phyloP scores from a whole-genome alignment of 1,284 basidiomycete genomes.

The Moniliophthora roreri region DNA sequence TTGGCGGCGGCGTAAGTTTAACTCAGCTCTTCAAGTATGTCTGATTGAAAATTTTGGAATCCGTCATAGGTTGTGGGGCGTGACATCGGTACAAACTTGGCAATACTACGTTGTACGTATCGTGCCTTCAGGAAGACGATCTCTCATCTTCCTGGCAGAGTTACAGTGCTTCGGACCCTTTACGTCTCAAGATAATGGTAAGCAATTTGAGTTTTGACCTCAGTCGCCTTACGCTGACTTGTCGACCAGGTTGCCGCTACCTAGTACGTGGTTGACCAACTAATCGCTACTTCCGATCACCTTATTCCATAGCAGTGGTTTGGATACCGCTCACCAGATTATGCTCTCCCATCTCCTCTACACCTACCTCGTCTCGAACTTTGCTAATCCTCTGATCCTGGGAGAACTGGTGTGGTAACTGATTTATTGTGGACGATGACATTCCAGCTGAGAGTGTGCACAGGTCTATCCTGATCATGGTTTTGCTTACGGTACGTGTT shows the following conservation, averaged over 20 bases:
- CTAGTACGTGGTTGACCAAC: conserved; percentile 2
- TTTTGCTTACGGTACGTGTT: conserved; percentile 10
- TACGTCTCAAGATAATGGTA: too few species aligned
- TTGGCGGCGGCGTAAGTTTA: conserved; percentile 8
- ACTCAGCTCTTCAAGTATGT: neutral
- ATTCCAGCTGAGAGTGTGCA: too few species aligned
- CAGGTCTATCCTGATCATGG: conserved; percentile 5
- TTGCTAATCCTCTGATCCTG: neutral
- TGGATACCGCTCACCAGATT: conserved; percentile 10
- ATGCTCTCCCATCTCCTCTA: conserved; percentile 13
- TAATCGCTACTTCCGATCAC: neutral
- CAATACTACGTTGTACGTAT: too few species aligned
- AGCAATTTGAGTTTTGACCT: too few species aligned
- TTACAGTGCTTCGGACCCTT: too few species aligned
- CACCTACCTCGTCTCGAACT: conserved; percentile 5
- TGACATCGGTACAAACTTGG: conserved; percentile 4
- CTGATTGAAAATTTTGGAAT: neutral
- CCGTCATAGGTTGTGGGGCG: conserved; percentile 8
- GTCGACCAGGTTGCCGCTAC: conserved; percentile 9
- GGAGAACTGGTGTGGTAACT: conserved; percentile 6
- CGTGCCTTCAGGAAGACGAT: too few species aligned
- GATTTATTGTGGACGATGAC: too few species aligned
- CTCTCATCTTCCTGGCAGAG: too few species aligned
- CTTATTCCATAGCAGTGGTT: neutral
- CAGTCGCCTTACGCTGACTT: too few species aligned